Percentiles rank a stretch among this genome's conserved stretches.
Evolutionary conservation across 345 rosid species (phyloP).

Genomic region (Pseudoturritis turrita): DNA sequence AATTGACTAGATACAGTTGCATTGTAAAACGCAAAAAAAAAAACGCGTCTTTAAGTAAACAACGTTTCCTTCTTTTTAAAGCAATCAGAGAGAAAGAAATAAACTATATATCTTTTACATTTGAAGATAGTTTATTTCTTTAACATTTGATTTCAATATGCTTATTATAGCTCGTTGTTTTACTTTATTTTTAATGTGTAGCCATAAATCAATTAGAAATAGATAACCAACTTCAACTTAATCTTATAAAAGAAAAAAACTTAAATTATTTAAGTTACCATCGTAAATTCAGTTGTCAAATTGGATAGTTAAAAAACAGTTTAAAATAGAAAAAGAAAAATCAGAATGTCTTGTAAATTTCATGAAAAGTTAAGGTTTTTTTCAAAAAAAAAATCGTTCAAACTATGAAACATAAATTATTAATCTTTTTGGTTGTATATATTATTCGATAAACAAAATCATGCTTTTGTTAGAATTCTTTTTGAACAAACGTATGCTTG

Average conservation of each 20-base stretch:
- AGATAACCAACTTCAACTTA: not conserved
- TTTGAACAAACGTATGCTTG: too few relatives aligned
- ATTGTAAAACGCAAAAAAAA: constrained; percentile 4
- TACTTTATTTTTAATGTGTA: not conserved
- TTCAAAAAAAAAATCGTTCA: too few relatives aligned
- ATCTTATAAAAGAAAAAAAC: not conserved
- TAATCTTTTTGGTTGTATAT: too few relatives aligned
- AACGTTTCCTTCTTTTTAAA: constrained; percentile 13
- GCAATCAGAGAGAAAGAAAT: constrained; percentile 2
- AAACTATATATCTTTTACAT: not conserved
- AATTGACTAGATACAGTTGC: constrained; percentile 33
- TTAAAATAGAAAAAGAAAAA: too few relatives aligned
- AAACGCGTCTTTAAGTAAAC: constrained; percentile 14
- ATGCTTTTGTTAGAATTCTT: too few relatives aligned
- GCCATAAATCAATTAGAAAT: not conserved
- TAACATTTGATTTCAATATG: not conserved
- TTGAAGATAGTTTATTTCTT: not conserved
- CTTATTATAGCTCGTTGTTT: not conserved
- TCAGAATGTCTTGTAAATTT: too few relatives aligned
- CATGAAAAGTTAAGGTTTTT: too few relatives aligned
- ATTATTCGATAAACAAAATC: too few relatives aligned
- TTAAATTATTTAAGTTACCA: not conserved
- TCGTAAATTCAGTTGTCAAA: not conserved
- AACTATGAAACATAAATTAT: too few relatives aligned
- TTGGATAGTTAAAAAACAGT: not conserved